Base-by-base conservation (phyloP, 345 rosid genomes). In the Brassica juncea region DNA sequence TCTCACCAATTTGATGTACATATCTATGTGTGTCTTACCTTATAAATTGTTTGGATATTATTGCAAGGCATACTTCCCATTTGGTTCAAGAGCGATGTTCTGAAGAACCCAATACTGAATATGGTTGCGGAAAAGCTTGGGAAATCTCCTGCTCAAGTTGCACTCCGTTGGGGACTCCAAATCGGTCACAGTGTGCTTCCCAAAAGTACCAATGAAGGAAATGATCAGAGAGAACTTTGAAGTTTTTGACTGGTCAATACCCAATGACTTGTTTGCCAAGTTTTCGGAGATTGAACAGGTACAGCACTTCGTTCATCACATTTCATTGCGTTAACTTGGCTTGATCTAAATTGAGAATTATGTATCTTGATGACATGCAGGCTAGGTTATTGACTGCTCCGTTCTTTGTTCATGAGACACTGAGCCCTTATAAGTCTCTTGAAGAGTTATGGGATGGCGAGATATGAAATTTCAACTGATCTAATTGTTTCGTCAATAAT, bases 361-460 rank as follows among this genome's bases (percentile, higher is more conserved):
- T 75, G 72, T 70, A 52, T 54, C 64, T 49, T 58, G 21, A 59
- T 30, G 25, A 7, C 78, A 42, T 79, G 85, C 90, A 89, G 94
- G 91, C 82, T 35, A 88, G 88, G 76, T 74, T 89, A 28, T 0
- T 93, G 37, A 59, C 72, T 74, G 93, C 81, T 9, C 15, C 82
- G 8, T 62, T 65, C 3, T 88, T 90, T 75, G 87, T 69, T 47
- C 89, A 91, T 47, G 94, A 90, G 76, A 87, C 87, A 1, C 28
- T 70, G 11, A 75, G 96, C 21, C 77, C 84, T 2, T 92, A 90
- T 39, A 90, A 60, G 88, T 80, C 86, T 57, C 19, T 88, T 1
- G 92, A 91, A 79, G 94, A 94, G 23, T 79, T 94, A 3, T 92
- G 96, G 97, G 97, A 94, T 61, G 97, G 94, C 16, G 96, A 94